Evolutionary conservation across 2,329 filamentous ascomycete species (phyloP), one percentile per base, ranked within the genome.

Genomic region (Achaetomium macrosporum): DNA sequence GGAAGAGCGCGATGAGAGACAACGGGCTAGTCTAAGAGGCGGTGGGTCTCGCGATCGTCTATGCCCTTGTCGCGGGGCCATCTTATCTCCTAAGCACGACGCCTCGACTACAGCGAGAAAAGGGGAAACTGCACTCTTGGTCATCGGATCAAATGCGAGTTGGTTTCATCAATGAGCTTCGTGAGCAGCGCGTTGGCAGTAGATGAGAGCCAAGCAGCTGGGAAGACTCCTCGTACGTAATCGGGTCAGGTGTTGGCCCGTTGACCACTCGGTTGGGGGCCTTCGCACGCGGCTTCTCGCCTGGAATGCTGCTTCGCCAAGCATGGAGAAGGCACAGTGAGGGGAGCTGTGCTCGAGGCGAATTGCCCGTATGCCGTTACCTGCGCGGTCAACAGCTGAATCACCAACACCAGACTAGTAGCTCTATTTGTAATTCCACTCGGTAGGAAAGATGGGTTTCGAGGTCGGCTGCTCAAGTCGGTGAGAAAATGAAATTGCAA

Each of bases 321-420:
- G 47, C 46, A 36, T 15, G 35, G 15, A 25, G 13, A 50, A 10
- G 51, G 51, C 51, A 50, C 51, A 39, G 51, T 5, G 46, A 47
- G 35, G 20, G 39, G 33, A 43, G 20, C 41, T 31, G 41, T 31
- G 41, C 20, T 20, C 20, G 41, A 31, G 20, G 11, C 15, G 9
- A 25, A 16, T n/a, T 43, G 13, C 20, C 13, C 20, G 20, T 16
- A 16, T 35, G n/a, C 35, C 15, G 15, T 16, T n/a, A 25, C 29
- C 37, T 49, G 25, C 46, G 17, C 25, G 25, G 25, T 37, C 4
- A 36, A 31, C 30, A 49, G 41, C 47, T 44, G 40, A 50, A 50
- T 43, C 40, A 37, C 40, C 20, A 37, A 43, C 41, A 37, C 29
- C n/a, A 19, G 30, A 2, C 12, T 11, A 15, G 30, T 1, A 6